phyloP scores from a whole-genome alignment of 306 rosid species.

The Quercus agrifolia region DNA sequence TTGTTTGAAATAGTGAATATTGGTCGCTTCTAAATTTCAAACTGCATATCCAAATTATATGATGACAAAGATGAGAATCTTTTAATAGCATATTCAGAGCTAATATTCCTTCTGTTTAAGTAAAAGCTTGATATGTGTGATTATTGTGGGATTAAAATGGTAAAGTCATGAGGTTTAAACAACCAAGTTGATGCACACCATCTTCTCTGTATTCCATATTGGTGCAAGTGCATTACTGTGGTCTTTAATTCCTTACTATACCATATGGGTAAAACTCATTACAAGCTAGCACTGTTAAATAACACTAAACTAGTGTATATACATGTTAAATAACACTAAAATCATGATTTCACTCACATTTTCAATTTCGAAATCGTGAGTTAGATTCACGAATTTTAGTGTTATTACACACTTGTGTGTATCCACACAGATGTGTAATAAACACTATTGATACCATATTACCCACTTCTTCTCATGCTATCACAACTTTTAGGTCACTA shows the following conservation, averaged over 20 bases:
- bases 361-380: no score
- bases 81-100: neutral
- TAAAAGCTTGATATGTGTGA: neutral
- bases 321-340: no score
- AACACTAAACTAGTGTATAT: no score
- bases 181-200: neutral
- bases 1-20: neutral
- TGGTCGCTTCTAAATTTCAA: neutral
- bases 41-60: neutral
- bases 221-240: neutral
- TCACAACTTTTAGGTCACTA: no score
- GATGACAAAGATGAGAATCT: neutral
- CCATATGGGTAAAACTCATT: neutral
- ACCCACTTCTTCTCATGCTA: no score
- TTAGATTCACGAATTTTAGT: no score
- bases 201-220: neutral
- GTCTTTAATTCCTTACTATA: no score
- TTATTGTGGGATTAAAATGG: neutral
- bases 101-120: neutral
- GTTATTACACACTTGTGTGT: no score
- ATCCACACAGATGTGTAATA: no score
- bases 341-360: no score
- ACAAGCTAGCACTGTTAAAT: no score
- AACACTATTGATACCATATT: no score
- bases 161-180: neutral